Percentiles rank a stretch among this genome's conserved stretches.
phyloP scores from a whole-genome alignment of 371 early-diverging fungal genomes.

The Globomyces sp. region DNA sequence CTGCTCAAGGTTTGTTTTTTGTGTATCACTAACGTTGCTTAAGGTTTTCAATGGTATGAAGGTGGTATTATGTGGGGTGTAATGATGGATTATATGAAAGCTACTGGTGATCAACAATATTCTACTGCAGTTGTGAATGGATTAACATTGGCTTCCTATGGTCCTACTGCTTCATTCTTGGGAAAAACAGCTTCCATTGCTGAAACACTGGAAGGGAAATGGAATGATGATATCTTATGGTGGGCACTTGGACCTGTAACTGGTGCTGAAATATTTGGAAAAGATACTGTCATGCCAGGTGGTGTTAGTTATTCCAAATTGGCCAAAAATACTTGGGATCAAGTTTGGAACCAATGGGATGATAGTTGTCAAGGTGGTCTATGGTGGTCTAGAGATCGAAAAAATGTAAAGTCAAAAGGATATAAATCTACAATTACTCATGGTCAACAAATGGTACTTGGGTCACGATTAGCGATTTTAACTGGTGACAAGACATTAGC shows the following conservation, averaged over 20 bases:
- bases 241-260: constrained; percentile 26
- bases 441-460: constrained; percentile 30
- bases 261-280: constrained; percentile 11
- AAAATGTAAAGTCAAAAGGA: constrained; percentile 1
- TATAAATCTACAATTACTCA: constrained; percentile 48
- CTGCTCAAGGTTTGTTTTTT: too few species aligned
- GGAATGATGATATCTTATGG: constrained; percentile 48
- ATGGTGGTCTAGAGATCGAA: constrained; percentile 9
- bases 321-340: constrained; percentile 29
- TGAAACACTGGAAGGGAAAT: constrained; percentile 28
- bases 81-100: constrained; percentile 18
- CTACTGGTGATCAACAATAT: constrained; percentile 19
- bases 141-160: constrained; percentile 21
- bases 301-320: constrained; percentile 21
- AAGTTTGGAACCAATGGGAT: constrained; percentile 38
- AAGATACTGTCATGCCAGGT: constrained; percentile 22
- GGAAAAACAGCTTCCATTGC: constrained; percentile 8
- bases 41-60: constrained; percentile 6
- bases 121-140: constrained; percentile 11
- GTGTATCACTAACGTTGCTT: too few species aligned
- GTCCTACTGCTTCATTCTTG: constrained; percentile 18
- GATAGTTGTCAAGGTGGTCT: constrained; percentile 12
- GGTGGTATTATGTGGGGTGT: constrained; percentile 22
- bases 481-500: constrained; percentile 32
- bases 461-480: constrained; percentile 27